These are phyloP conservation scores for Geosmithia morbida DNA, from an alignment of 2,329 filamentous ascomycete species.

Conservation along the genomic window DNA sequence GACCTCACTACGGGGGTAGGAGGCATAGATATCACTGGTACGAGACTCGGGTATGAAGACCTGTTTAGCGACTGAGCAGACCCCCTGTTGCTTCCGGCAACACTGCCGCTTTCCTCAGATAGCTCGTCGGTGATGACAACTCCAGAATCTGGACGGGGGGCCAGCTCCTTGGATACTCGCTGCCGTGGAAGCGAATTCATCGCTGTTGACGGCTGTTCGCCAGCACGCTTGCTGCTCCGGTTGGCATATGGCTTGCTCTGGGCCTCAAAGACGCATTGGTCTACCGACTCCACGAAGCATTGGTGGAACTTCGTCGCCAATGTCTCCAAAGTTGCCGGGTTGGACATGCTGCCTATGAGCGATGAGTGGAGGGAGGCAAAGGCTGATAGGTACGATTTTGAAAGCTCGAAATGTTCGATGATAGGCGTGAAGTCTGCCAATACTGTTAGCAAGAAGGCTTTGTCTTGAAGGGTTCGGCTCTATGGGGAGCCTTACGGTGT, in stretches of 20 bases:
- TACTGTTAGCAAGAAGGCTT: slow-evolving; percentile 1
- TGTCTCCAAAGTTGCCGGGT: slow-evolving; percentile 20
- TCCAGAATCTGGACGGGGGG: slow-evolving; percentile 20
- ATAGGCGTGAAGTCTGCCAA: slow-evolving; percentile 22
- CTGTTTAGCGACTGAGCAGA: background rate
- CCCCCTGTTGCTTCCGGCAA: slow-evolving; percentile 3
- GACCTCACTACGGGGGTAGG: background rate
- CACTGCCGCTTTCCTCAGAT: slow-evolving; percentile 21
- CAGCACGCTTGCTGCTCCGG: slow-evolving; percentile 22
- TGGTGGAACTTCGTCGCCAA: slow-evolving; percentile 23
- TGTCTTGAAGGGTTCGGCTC: background rate
- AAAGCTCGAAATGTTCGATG: slow-evolving; percentile 25
- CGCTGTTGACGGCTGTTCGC: background rate
- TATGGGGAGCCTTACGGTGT: slow-evolving; percentile 12
- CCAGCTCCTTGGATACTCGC: slow-evolving; percentile 6
- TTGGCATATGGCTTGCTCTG: slow-evolving; percentile 24
- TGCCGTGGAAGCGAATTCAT: background rate
- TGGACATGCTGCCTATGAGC: slow-evolving; percentile 21
- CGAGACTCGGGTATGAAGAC: background rate
- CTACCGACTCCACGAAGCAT: slow-evolving; percentile 22
- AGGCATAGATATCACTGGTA: background rate
- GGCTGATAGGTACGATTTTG: slow-evolving; percentile 15
- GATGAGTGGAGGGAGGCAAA: slow-evolving; percentile 17
- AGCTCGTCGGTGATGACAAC: slow-evolving; percentile 20
- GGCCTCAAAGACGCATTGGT: slow-evolving; percentile 18